Evolutionary conservation across 1,284 basidiomycete genomes (phyloP).

Genomic region (Chalciporus sp.): DNA sequence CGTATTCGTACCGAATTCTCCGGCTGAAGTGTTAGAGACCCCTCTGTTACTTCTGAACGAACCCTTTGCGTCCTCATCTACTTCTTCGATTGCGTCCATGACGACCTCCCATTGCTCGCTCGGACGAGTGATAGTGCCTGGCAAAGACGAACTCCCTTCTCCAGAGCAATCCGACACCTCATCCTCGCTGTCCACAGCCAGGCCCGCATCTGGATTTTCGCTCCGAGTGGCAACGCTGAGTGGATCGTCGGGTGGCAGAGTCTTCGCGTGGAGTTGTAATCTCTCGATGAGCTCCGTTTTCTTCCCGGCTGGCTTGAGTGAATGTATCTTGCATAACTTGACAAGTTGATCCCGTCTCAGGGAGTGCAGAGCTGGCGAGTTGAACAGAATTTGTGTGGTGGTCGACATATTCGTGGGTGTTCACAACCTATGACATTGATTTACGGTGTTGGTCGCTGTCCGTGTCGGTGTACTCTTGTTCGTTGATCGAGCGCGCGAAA

Average conservation of each 20-base stretch:
- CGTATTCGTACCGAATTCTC: slow-evolving; percentile 68
- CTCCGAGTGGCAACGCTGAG: slow-evolving; percentile 51
- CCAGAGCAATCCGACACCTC: slow-evolving; percentile 29
- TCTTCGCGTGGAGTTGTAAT: slow-evolving; percentile 63
- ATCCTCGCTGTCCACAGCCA: slow-evolving; percentile 30
- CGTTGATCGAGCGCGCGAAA: slow-evolving; percentile 15
- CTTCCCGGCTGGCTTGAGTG: slow-evolving; percentile 76
- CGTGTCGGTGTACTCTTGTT: slow-evolving; percentile 6
- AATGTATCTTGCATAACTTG: slow-evolving; percentile 78
- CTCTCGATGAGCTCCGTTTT: slow-evolving; percentile 69
- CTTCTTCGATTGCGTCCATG: slow-evolving; percentile 73
- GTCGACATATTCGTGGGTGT: slow-evolving; percentile 53
- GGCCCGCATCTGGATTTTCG: slow-evolving; percentile 36
- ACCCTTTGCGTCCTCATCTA: slow-evolving; percentile 47
- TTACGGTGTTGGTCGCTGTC: background rate
- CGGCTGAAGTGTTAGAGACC: slow-evolving; percentile 35
- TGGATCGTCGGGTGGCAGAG: slow-evolving; percentile 55
- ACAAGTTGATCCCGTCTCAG: slow-evolving; percentile 80
- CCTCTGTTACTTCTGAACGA: slow-evolving; percentile 32
- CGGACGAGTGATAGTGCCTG: slow-evolving; percentile 44
- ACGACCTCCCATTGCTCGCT: slow-evolving; percentile 79
- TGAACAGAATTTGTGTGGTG: slow-evolving; percentile 76
- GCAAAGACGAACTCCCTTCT: slow-evolving; percentile 23
- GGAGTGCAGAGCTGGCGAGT: slow-evolving; percentile 76
- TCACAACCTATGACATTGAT: slow-evolving; percentile 6